Evolutionary conservation across 1,139 yeast species (phyloP).

Genomic region (Pichia sp.): DNA sequence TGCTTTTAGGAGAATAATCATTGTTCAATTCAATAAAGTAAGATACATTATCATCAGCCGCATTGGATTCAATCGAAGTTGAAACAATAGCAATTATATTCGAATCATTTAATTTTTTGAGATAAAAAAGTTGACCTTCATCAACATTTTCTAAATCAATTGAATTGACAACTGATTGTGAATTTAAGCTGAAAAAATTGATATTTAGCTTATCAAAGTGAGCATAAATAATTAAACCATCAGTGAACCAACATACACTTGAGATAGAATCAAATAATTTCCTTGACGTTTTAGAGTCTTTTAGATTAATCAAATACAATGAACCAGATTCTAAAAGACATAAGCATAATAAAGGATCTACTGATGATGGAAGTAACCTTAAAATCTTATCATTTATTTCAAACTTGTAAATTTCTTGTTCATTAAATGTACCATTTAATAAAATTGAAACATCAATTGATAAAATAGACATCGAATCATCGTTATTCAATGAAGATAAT

Average conservation of each 20-base stretch:
- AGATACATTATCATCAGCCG: conserved; percentile 8
- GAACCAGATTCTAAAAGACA: conserved; percentile 9
- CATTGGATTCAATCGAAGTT: conserved; percentile 3
- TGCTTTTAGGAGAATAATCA: neutral
- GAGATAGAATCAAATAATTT: conserved; percentile 3
- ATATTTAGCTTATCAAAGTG: neutral
- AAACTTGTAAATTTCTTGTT: neutral
- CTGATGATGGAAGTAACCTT: conserved; percentile 10
- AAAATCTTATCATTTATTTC: neutral
- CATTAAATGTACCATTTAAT: conserved; percentile 9
- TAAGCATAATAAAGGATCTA: neutral
- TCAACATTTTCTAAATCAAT: conserved; percentile 3
- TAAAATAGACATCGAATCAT: conserved; percentile 1
- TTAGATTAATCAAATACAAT: conserved; percentile 3
- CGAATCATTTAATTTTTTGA: conserved; percentile 6
- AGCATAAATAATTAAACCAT: neutral
- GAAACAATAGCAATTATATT: conserved; percentile 7
- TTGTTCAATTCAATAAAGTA: neutral
- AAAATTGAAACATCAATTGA: conserved; percentile 7
- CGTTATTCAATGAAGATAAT: conserved; percentile 3
- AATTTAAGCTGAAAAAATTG: conserved; percentile 1
- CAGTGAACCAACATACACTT: conserved; percentile 11
- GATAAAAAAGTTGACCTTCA: conserved; percentile 4
- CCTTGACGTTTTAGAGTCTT: neutral
- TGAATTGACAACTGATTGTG: neutral